phyloP scores from a whole-genome alignment of 768 basidiomycete species.

The Leccinum aurantiacum region DNA sequence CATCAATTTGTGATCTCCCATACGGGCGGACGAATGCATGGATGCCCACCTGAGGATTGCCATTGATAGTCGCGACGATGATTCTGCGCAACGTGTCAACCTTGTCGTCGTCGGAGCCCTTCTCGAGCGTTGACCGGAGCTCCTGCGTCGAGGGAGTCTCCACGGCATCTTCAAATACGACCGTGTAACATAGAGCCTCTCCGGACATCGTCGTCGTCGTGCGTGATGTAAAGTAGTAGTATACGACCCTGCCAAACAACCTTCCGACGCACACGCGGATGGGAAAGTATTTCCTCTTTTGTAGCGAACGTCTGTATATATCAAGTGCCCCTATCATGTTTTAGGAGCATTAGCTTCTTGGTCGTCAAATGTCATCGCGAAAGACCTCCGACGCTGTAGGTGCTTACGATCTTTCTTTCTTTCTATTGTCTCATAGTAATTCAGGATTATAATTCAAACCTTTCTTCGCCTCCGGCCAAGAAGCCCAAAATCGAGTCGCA shows the following conservation, averaged over 20 bases:
- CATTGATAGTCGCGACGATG: conserved; percentile 91
- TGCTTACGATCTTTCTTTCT: background rate
- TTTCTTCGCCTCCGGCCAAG: background rate
- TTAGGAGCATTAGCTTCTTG: too few relatives aligned
- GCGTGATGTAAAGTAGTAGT: conserved; percentile 2
- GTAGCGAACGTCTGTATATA: too few relatives aligned
- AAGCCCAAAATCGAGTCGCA: background rate
- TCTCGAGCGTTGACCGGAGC: conserved; percentile 80
- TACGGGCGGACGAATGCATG: background rate
- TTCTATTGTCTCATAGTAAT: background rate
- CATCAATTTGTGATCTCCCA: conserved; percentile 1
- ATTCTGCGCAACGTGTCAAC: conserved; percentile 94
- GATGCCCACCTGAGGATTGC: conserved; percentile 77
- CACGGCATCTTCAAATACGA: conserved; percentile 69
- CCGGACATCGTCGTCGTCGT: conserved; percentile 30
- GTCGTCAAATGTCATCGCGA: too few relatives aligned
- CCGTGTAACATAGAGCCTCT: conserved; percentile 74
- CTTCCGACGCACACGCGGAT: background rate
- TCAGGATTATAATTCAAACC: too few relatives aligned
- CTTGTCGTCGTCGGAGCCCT: conserved; percentile 96
- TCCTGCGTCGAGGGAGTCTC: conserved; percentile 83
- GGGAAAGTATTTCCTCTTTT: conserved; percentile 12
- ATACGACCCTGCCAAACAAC: background rate
- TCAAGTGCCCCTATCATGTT: too few relatives aligned
- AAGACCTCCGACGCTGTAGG: background rate